A percentile compares a stretch with the other conserved stretches of the same genome.
phyloP scores from a whole-genome alignment of 2,329 filamentous ascomycete species.

The Intubia oerlemansii region DNA sequence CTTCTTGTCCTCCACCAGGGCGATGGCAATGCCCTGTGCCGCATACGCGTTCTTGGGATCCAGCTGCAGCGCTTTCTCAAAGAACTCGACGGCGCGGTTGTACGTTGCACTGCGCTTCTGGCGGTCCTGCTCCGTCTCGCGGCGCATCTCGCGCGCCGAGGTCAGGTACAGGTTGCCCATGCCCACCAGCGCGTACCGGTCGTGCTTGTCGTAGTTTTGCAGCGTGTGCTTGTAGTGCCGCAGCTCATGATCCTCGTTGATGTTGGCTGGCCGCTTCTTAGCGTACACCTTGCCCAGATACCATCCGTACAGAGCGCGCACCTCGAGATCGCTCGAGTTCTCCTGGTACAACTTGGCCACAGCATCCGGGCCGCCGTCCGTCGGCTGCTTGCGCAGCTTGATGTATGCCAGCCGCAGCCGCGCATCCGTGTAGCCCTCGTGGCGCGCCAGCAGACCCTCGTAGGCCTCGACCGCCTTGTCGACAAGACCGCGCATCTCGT shows the following conservation, averaged over 20 bases:
- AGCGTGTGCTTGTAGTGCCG: conserved; percentile 93
- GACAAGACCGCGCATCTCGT: conserved; percentile 62
- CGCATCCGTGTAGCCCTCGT: conserved; percentile 84
- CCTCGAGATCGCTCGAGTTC: conserved; percentile 70
- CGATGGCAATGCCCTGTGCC: conserved; percentile 87
- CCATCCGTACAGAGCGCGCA: conserved; percentile 86
- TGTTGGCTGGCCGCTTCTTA: conserved; percentile 60
- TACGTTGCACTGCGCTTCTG: conserved; percentile 78
- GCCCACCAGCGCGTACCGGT: conserved; percentile 84
- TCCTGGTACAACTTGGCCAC: conserved; percentile 72
- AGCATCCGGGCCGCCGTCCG: conserved; percentile 68
- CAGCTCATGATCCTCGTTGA: conserved; percentile 78
- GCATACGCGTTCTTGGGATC: conserved; percentile 92
- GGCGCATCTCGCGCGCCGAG: conserved; percentile 82
- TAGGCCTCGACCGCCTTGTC: conserved; percentile 81
- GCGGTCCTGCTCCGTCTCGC: conserved; percentile 73
- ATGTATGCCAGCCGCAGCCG: conserved; percentile 79
- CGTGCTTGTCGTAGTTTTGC: conserved; percentile 89
- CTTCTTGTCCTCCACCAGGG: conserved; percentile 83
- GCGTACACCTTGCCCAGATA: conserved; percentile 64
- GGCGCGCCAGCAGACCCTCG: conserved; percentile 62
- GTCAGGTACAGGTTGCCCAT: conserved; percentile 90
- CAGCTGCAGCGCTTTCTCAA: conserved; percentile 89
- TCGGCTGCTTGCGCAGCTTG: conserved; percentile 56
- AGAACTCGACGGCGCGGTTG: conserved; percentile 87